phyloP scores from a whole-genome alignment of 164 flowering plant species.

The Pachysandra terminalis region DNA sequence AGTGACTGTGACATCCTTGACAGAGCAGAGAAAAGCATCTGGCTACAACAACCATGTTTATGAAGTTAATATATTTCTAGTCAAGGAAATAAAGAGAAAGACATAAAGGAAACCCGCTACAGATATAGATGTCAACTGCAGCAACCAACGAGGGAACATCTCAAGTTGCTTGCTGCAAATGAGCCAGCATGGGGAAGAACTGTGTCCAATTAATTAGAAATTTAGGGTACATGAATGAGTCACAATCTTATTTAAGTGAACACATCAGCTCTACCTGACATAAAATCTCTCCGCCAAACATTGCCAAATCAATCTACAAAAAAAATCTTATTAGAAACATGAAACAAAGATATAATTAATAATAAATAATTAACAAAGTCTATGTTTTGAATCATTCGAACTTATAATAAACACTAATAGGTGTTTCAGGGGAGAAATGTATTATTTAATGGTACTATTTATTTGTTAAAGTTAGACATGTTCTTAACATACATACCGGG shows the following conservation, averaged over 20 bases:
- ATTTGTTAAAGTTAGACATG: conserved; percentile 1
- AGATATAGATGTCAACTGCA: too few species aligned
- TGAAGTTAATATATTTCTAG: conserved; percentile 9
- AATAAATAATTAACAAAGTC: background rate
- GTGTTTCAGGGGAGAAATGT: too few species aligned
- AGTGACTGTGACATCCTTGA: conserved; percentile 85
- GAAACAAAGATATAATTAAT: background rate
- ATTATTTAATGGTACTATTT: background rate
- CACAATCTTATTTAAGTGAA: background rate
- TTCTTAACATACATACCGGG: conserved; percentile 55
- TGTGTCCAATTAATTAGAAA: background rate
- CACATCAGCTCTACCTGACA: conserved; percentile 71
- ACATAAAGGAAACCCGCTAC: too few species aligned
- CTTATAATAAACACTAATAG: background rate
- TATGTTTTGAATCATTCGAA: background rate
- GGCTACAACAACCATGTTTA: conserved; percentile 62
- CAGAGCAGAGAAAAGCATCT: conserved; percentile 97
- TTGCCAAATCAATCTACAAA: conserved; percentile 85
- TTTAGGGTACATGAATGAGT: background rate
- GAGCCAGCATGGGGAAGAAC: too few species aligned
- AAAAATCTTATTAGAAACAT: conserved; percentile 8
- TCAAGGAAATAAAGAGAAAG: too few species aligned
- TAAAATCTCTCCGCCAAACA: conserved; percentile 80
- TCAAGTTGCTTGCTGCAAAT: too few species aligned
- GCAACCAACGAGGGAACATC: too few species aligned